Percentiles rank a stretch among this genome's conserved stretches.
Conservation (phyloP, 768 basidiomycete species). For the Leucocoprinus sp. region DNA sequence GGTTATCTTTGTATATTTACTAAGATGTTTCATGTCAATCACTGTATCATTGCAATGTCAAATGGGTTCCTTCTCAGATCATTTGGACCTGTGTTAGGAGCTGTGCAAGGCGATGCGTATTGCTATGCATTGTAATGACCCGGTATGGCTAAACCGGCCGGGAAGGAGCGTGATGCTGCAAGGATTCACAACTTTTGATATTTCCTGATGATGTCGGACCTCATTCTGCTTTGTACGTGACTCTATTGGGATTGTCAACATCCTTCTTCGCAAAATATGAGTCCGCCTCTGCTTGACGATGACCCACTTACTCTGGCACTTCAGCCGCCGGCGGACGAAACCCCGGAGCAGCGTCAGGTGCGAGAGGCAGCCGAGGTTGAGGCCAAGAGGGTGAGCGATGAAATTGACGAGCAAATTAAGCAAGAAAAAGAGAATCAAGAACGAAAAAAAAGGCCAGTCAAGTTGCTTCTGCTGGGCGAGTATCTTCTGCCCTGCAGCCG, state of each 20-base stretch:
- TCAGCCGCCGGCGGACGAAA: constrained; percentile 59
- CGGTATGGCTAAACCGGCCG: not conserved
- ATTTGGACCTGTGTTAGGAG: too few relatives aligned
- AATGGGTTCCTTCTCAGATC: too few relatives aligned
- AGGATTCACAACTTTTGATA: constrained; percentile 2
- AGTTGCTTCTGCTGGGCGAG: constrained; percentile 62
- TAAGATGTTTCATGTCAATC: too few relatives aligned
- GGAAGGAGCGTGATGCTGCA: not conserved
- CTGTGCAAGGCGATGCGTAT: too few relatives aligned
- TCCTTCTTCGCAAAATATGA: constrained; percentile 14
- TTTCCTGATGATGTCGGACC: constrained; percentile 10
- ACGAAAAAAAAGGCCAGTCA: constrained; percentile 62
- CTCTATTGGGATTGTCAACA: constrained; percentile 7
- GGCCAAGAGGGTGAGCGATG: constrained; percentile 57
- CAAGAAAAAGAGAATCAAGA: constrained; percentile 49
- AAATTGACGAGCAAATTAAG: constrained; percentile 68
- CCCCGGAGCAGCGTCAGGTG: constrained; percentile 41
- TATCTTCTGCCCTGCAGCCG: constrained; percentile 10
- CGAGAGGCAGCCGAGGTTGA: constrained; percentile 57
- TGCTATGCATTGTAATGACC: not conserved
- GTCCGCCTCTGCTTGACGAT: constrained; percentile 30
- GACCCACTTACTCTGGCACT: constrained; percentile 58
- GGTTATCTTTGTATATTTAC: too few relatives aligned
- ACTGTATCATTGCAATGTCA: too few relatives aligned
- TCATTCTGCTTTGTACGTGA: constrained; percentile 6